Conservation (phyloP, 257 asterid genomes). For the Nicotiana otophora region DNA sequence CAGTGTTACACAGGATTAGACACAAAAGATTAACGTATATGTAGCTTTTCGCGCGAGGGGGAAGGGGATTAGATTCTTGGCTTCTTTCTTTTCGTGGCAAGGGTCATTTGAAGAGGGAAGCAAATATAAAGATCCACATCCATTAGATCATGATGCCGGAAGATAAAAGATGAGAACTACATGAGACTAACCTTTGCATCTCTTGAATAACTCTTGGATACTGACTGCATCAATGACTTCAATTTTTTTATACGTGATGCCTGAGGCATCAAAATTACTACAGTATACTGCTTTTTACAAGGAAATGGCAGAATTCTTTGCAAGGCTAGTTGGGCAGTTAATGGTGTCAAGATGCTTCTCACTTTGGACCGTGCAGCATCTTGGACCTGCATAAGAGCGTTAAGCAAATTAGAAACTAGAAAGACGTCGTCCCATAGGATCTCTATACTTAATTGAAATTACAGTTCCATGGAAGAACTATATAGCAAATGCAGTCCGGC, state of each 20-base stretch:
- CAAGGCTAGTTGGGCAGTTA: constrained; percentile 66
- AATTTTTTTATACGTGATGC: constrained; percentile 49
- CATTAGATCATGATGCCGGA: not conserved
- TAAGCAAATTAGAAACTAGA: constrained; percentile 15
- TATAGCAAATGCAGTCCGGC: not conserved
- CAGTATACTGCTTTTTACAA: constrained; percentile 81
- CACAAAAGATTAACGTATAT: not conserved
- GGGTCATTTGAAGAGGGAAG: not conserved
- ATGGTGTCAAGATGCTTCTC: constrained; percentile 53
- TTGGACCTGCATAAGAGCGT: constrained; percentile 49
- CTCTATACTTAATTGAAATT: not conserved
- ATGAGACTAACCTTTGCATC: constrained; percentile 65
- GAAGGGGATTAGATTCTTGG: not conserved
- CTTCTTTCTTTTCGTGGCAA: not conserved
- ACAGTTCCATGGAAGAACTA: not conserved
- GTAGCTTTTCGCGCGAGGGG: not conserved
- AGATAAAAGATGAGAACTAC: not conserved
- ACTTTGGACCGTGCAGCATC: constrained; percentile 68
- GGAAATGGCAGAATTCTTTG: constrained; percentile 77
- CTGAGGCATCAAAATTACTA: constrained; percentile 93
- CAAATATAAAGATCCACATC: not conserved
- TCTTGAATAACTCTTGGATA: constrained; percentile 27
- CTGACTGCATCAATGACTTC: constrained; percentile 39
- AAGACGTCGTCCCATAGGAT: not conserved
- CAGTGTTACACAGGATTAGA: too few relatives aligned